A percentile compares a stretch with the other conserved stretches of the same genome.
These are phyloP conservation scores for Fusarium sp. DNA, from an alignment of 2,329 filamentous ascomycete species.

Conservation along the genomic window DNA sequence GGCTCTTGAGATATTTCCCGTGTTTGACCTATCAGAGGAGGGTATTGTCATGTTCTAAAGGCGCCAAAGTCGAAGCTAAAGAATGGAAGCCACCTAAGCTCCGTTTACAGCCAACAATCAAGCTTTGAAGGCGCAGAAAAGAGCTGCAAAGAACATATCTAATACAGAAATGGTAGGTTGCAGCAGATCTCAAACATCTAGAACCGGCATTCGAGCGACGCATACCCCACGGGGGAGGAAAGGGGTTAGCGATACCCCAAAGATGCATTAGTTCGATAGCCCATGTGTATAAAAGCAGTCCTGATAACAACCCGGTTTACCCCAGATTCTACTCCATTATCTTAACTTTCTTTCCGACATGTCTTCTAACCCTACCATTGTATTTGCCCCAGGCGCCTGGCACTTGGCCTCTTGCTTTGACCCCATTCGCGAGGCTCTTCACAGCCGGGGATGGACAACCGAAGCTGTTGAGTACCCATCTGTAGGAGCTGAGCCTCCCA, in stretches of 20 bases:
- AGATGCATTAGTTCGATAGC: neutral
- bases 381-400: conserved; percentile 54
- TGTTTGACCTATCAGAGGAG: neutral
- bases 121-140: neutral
- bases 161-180: neutral
- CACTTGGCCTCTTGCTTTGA: conserved; percentile 46
- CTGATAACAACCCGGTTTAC: neutral
- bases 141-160: neutral
- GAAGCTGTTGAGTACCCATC: conserved; percentile 46
- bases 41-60: too few relatives aligned
- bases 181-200: neutral
- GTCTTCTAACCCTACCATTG: conserved; percentile 36
- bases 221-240: neutral
- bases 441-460: conserved; percentile 45
- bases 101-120: neutral
- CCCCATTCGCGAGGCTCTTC: conserved; percentile 43
- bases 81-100: neutral
- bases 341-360: neutral
- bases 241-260: neutral
- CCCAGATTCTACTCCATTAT: neutral
- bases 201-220: neutral
- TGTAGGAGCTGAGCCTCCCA: conserved; percentile 44
- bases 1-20: neutral
- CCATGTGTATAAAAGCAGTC: neutral
- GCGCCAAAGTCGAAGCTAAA: neutral